Base-by-base conservation (phyloP, 164 flowering plant genomes). In the Dillenia turbinata region DNA sequence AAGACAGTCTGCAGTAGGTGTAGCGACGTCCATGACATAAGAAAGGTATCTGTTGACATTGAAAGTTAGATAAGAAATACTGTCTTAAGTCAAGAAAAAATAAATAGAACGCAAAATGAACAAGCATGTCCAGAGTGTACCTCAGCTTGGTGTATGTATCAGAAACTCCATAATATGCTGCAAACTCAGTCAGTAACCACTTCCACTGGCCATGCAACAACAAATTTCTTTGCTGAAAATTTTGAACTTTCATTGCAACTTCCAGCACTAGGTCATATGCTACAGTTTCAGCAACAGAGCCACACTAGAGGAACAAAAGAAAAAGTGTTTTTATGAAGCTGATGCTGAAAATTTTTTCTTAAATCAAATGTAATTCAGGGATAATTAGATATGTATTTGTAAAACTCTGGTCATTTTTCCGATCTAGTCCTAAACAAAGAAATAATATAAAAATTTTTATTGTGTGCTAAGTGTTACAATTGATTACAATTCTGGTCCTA, bases 1-100 rank as follows among this genome's bases (percentile, higher is more conserved):
- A 24, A 92, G 91, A 66, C 98, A 92, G 69, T 92, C 97, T 9
- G 87, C 88, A 14, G 98, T 88, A 11, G 98, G 98, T 40, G 98
- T 92, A 9, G 98, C 98, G 46, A 92, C 94, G 78, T 92, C 96
- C 98, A 92, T 92, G 47, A 92, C 77, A 70, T 90, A 92, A 10
- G 97, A 88, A 60, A 92, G 89, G 67, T 92, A 92, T 75, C 98
- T 92, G 79, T 53, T 40, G 59, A 66, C 45, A 69, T 40, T 22
- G 17, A 45, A 66, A 44, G 43, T 58, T 57, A 22, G 45, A 61
- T 47, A 19, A 19, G n/a, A 26, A 77, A 51, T 17, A 66, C 51
- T n/a, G 45, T 40, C 54, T 40, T 40, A 69, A 59, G 26, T 43
- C 47, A 15, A 44, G 11, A 16, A 72, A 59, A 17, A 10, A 17